Conservation (phyloP, 208 protist genomes). For the Trypanosoma boissoni region DNA sequence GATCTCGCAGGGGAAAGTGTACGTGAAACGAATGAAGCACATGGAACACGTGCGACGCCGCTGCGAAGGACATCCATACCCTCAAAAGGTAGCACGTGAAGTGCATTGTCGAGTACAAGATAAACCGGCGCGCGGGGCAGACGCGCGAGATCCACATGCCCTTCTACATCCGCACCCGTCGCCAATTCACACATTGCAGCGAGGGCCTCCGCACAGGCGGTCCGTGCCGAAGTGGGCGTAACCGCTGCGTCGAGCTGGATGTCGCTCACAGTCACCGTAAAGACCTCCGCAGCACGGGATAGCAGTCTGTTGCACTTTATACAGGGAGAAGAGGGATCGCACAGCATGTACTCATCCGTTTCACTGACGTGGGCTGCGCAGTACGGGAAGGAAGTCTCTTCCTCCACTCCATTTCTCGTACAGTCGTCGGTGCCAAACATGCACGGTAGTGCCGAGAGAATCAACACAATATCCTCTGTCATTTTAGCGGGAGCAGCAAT, state of each 20-base stretch:
- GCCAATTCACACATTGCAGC: background rate
- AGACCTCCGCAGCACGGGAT: too few relatives aligned
- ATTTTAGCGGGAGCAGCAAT: slow-evolving; percentile 9
- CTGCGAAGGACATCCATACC: slow-evolving; percentile 39
- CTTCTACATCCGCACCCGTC: background rate
- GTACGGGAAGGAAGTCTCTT: too few relatives aligned
- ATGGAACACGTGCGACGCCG: slow-evolving; percentile 49
- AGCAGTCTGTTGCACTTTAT: too few relatives aligned
- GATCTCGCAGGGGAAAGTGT: background rate
- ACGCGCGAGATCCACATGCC: slow-evolving; percentile 41
- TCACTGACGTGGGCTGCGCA: too few relatives aligned
- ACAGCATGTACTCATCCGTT: too few relatives aligned
- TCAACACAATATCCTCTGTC: slow-evolving; percentile 11
- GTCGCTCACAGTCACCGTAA: too few relatives aligned
- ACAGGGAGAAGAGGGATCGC: too few relatives aligned
- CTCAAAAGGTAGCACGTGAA: slow-evolving; percentile 67
- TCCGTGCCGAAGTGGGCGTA: too few relatives aligned
- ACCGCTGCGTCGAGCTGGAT: too few relatives aligned
- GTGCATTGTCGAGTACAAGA: slow-evolving; percentile 40
- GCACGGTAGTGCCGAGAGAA: slow-evolving; percentile 18
- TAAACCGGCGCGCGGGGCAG: slow-evolving; percentile 62
- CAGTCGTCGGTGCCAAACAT: too few relatives aligned
- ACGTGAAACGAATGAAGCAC: slow-evolving; percentile 15
- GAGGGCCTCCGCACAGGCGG: background rate
- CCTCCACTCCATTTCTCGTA: too few relatives aligned